Evolutionary conservation across 352 stramenopile genomes (phyloP).

Genomic region (Pythium rhizo-oryzae): DNA sequence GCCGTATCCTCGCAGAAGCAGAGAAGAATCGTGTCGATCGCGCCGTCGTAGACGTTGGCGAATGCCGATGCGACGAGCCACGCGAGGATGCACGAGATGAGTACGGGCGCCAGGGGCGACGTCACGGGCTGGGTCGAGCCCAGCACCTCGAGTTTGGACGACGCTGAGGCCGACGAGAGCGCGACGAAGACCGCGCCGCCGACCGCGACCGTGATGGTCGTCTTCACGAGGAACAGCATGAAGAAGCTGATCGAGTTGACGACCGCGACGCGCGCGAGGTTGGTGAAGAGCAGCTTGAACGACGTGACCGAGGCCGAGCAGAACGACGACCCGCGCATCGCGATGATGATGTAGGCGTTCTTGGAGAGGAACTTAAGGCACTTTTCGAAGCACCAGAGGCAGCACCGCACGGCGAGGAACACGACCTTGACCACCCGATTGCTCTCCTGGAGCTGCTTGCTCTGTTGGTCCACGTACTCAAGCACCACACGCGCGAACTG

Average conservation of each 20-base stretch:
- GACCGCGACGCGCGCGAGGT: conserved; percentile 90
- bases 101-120: conserved; percentile 90
- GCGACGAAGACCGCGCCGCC: conserved; percentile 51
- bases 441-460: conserved; percentile 68
- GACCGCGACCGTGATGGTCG: conserved; percentile 69
- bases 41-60: conserved; percentile 94
- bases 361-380: conserved; percentile 98
- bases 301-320: conserved; percentile 90
- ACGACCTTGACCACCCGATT: conserved; percentile 87
- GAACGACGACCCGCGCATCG: conserved; percentile 82
- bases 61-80: conserved; percentile 93
- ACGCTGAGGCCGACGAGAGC: conserved; percentile 40
- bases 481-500: conserved; percentile 94
- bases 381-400: conserved; percentile 96
- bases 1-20: conserved; percentile 96
- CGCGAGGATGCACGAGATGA: conserved; percentile 75
- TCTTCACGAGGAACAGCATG: conserved; percentile 94
- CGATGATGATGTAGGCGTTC: conserved; percentile 94
- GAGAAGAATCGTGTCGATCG: conserved; percentile 95
- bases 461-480: conserved; percentile 95
- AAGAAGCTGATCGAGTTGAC: conserved; percentile 94
- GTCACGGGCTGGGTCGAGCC: conserved; percentile 61
- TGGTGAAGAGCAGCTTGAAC: conserved; percentile 93
- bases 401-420: conserved; percentile 84
- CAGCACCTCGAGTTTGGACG: conserved; percentile 61